Evolutionary conservation across 345 rosid genomes (phyloP).

Genomic region (Aurinia saxatilis): DNA sequence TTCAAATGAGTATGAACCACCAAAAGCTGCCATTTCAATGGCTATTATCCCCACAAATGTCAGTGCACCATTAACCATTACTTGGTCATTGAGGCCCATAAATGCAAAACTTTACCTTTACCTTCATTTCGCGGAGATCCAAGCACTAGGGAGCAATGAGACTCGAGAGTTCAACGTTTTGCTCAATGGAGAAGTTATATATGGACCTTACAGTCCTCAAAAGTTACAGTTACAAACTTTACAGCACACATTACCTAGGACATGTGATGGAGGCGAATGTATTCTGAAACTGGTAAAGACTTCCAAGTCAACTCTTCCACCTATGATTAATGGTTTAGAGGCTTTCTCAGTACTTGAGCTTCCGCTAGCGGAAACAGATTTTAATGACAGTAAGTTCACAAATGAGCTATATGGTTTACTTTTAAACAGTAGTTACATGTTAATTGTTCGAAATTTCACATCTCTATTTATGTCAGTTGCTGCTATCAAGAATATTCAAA

Average conservation of each 20-base stretch:
- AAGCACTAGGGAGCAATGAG: constrained; percentile 8
- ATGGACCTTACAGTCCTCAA: constrained; percentile 9
- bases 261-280: neutral
- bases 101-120: constrained; percentile 5
- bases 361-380: neutral
- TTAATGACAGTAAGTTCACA: neutral
- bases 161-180: constrained; percentile 16
- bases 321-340: constrained; percentile 20
- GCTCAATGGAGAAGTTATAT: constrained; percentile 1
- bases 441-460: neutral
- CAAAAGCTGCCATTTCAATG: constrained; percentile 16
- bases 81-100: neutral
- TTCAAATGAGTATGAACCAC: neutral
- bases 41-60: constrained; percentile 18
- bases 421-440: neutral
- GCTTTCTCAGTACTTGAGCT: neutral
- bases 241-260: neutral
- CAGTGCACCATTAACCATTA: neutral
- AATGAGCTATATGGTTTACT: neutral
- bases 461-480: constrained; percentile 4
- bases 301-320: constrained; percentile 9
- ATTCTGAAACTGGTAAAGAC: neutral
- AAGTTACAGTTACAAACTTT: neutral
- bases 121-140: constrained; percentile 24
- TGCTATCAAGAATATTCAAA: constrained; percentile 28